Percentiles rank a stretch among this genome's conserved stretches.
Conservation (phyloP, 805 yeast genomes). For the Zygosaccharomyces bisporus region DNA sequence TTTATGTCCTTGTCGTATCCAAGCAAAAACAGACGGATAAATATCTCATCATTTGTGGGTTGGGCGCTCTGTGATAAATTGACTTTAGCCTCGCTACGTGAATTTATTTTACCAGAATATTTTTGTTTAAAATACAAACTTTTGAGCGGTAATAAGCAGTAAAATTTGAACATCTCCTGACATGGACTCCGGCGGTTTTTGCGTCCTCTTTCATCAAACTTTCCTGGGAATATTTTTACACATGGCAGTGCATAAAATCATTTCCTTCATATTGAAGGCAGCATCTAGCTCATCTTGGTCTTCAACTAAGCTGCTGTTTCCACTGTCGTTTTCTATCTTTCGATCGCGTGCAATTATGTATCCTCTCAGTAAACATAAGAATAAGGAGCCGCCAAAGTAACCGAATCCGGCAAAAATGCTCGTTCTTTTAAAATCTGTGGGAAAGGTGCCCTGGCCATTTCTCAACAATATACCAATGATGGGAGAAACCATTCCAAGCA, state of each 20-base stretch:
- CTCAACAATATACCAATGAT: conserved; percentile 55
- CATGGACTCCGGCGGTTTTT: no score
- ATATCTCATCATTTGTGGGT: no score
- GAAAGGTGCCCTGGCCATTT: conserved; percentile 18
- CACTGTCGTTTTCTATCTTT: conserved; percentile 17
- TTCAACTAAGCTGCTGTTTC: conserved; percentile 24
- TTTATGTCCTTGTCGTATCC: no score
- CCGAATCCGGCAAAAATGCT: conserved; percentile 58
- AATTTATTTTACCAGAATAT: no score
- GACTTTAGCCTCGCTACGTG: no score
- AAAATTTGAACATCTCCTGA: no score
- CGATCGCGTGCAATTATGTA: conserved; percentile 51
- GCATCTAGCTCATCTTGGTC: conserved; percentile 27
- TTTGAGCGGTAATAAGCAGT: no score
- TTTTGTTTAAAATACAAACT: no score
- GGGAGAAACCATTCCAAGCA: conserved; percentile 53
- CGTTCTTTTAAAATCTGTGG: conserved; percentile 47
- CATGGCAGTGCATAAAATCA: conserved; percentile 10
- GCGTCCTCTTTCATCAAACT: not conserved
- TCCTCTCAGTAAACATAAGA: conserved; percentile 47
- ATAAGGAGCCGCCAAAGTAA: conserved; percentile 45
- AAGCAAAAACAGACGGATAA: no score
- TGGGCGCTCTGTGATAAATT: no score
- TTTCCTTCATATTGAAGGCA: conserved; percentile 11
- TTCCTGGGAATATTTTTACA: conserved; percentile 10